These are phyloP conservation scores for Solanum tacnaense DNA, from an alignment of 257 asterid species.

Conservation along the genomic window DNA sequence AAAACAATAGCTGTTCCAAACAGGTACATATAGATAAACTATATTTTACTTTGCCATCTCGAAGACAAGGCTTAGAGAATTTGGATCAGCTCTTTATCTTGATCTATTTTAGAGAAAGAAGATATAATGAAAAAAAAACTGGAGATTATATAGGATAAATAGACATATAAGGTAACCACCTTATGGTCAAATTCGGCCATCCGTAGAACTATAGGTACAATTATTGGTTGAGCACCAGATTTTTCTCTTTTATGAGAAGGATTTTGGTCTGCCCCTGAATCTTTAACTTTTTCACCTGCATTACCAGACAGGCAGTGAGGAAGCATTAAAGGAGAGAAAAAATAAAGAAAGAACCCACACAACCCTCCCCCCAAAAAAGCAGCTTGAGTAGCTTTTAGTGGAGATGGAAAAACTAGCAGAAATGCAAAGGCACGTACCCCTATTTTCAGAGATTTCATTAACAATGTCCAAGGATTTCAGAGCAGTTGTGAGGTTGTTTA, in stretches of 20 bases:
- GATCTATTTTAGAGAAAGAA: background rate
- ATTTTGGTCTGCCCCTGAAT: conserved; percentile 21
- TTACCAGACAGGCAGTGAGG: background rate
- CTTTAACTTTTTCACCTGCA: conserved; percentile 49
- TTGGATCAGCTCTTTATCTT: background rate
- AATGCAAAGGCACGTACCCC: conserved; percentile 25
- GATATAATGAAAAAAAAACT: background rate
- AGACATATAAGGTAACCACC: conserved; percentile 21
- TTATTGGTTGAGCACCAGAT: conserved; percentile 80
- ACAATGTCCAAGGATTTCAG: conserved; percentile 37
- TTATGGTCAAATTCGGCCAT: conserved; percentile 96
- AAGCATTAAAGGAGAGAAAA: background rate
- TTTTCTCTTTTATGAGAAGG: conserved; percentile 41
- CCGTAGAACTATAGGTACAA: conserved; percentile 76
- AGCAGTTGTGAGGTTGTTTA: conserved; percentile 38
- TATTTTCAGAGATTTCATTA: conserved; percentile 19
- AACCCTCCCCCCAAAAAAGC: background rate
- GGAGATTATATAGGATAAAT: background rate
- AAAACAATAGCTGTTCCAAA: background rate
- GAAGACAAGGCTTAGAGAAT: background rate
- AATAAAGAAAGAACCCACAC: background rate
- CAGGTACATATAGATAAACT: background rate
- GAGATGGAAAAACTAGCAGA: background rate
- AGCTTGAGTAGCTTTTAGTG: background rate
- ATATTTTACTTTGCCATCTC: background rate